Conservation (phyloP, 2,329 filamentous ascomycete species). For the Botryotinia narcissicola region DNA sequence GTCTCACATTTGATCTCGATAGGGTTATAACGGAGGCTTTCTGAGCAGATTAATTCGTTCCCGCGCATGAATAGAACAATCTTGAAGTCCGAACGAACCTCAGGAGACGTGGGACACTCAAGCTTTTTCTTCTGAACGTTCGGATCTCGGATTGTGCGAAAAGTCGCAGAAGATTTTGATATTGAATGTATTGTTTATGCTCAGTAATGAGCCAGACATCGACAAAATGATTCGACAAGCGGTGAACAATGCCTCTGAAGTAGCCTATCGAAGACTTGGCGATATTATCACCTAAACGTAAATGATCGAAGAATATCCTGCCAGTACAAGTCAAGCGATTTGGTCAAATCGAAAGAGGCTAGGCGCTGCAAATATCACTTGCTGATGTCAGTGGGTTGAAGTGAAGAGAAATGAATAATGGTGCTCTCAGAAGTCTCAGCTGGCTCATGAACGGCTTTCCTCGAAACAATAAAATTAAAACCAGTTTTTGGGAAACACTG, state of each 20-base stretch:
- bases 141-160: neutral
- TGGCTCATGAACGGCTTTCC: neutral
- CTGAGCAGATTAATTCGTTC: neutral
- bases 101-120: neutral
- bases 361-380: neutral
- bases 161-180: neutral
- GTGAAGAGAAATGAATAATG: neutral
- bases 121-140: neutral
- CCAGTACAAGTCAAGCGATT: neutral
- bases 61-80: neutral
- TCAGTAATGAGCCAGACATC: neutral
- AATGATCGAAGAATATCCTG: neutral
- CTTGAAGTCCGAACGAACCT: neutral
- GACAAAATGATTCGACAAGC: neutral
- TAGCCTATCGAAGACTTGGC: neutral
- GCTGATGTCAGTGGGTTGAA: neutral
- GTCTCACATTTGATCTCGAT: neutral
- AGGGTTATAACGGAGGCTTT: fast-evolving
- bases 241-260: neutral
- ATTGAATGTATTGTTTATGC: neutral
- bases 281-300: neutral
- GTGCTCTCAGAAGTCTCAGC: neutral
- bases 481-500: neutral
- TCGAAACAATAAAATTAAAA: neutral
- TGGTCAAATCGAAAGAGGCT: neutral